phyloP scores from a whole-genome alignment of 495 filamentous ascomycete species.

The Tetracladium setigerum region DNA sequence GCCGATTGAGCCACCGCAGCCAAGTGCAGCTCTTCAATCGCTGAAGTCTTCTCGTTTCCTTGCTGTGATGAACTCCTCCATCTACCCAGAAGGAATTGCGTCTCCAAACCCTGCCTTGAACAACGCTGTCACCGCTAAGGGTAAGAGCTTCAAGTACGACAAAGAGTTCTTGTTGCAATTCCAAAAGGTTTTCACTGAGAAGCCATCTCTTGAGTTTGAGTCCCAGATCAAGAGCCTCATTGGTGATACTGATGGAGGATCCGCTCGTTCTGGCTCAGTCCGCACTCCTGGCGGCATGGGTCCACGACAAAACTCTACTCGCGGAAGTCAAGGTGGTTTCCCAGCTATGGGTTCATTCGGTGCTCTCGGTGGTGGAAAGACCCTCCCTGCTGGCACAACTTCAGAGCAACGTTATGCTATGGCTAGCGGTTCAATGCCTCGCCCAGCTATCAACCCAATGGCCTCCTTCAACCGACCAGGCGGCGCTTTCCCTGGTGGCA shows the following conservation, averaged over 20 bases:
- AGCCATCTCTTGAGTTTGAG: slow-evolving; percentile 87
- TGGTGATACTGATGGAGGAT: slow-evolving; percentile 56
- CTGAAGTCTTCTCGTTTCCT: slow-evolving; percentile 83
- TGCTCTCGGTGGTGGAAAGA: slow-evolving; percentile 31
- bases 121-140: slow-evolving; percentile 57
- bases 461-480: slow-evolving; percentile 48
- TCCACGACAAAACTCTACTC: slow-evolving; percentile 32
- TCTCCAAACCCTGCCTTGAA: slow-evolving; percentile 92
- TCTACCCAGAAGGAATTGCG: slow-evolving; percentile 74
- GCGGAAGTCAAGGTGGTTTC: slow-evolving; percentile 31
- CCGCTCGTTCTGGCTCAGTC: slow-evolving; percentile 60
- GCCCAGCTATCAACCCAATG: slow-evolving; percentile 48
- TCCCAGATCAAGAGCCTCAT: slow-evolving; percentile 80
- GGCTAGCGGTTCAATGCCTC: slow-evolving; percentile 29
- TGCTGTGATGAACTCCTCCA: slow-evolving; percentile 42
- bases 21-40: slow-evolving; percentile 84
- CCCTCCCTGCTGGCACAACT: slow-evolving; percentile 61
- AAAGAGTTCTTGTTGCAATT: slow-evolving; percentile 96
- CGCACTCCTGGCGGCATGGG: slow-evolving; percentile 52
- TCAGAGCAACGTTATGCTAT: slow-evolving; percentile 55
- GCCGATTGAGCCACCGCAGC: slow-evolving; percentile 78
- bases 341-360: slow-evolving; percentile 69
- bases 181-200: slow-evolving; percentile 87
- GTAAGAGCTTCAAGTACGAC: slow-evolving; percentile 87
- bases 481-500: slow-evolving; percentile 47